Base-by-base conservation (phyloP, 2,329 filamentous ascomycete genomes). In the Penicillium griseofulvum region DNA sequence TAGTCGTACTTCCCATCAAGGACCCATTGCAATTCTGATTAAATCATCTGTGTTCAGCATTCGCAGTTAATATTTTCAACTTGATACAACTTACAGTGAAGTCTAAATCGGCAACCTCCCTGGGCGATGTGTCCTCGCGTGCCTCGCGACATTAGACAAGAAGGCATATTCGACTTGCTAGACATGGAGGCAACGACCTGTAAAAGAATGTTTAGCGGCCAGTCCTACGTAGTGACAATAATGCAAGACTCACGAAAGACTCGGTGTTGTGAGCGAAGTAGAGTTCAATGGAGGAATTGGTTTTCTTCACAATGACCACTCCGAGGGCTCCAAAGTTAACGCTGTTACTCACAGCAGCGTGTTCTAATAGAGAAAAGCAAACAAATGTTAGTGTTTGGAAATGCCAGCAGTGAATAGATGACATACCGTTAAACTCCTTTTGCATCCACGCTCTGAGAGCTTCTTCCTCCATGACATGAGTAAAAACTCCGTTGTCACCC, bases 201-300 rank as follows among this genome's bases (percentile, higher is more conserved):
- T 17, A 38, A 28, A 41, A 49, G 19, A 33, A 33, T 31, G 24
- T n/a, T 54, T 50, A 65, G 61, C 10, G 39, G 41, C 22, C 14
- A n/a, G 3, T 8, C 1, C 7, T 19, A 5, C 4, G 11, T 3
- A 36, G 28, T 5, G 8, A 22, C 5, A 16, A 8, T 37, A 7
- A 29, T 37, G 24, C 19, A 31, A 67, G 10, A 33, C 78, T 70
- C 68, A 81, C 83, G 67, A 88, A 88, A 1, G 85, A 87, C 71
- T 97, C 93, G 0, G 94, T 99, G 69, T 97, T 99, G 79, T 99
- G 94, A 1, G 89, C 92, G 76, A 96, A 99, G 73, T 93, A 93
- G 49, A 99, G 83, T 68, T 89, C 91, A 61, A 90, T 85, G 1
- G 91, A 91, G 22, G 83, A 80, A 12, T 78, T 80, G 0, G 84